phyloP scores from a whole-genome alignment of 1,284 basidiomycete species.

The Cryptococcus deneoformans region DNA sequence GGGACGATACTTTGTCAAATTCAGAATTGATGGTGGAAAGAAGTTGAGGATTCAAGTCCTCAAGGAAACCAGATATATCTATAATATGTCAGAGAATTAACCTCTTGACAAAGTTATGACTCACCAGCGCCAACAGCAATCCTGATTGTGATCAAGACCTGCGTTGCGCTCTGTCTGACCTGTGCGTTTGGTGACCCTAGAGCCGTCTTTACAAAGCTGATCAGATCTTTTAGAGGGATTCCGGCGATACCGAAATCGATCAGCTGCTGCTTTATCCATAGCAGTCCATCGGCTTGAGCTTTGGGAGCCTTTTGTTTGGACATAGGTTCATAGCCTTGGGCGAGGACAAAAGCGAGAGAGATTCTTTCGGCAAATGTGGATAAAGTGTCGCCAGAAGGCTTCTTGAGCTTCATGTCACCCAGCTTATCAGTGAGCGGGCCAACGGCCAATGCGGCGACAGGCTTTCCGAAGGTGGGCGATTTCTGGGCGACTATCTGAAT shows the following conservation, averaged over 20 bases:
- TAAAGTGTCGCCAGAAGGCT: slow-evolving; percentile 89
- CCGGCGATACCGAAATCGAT: slow-evolving; percentile 93
- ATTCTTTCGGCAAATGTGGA: slow-evolving; percentile 84
- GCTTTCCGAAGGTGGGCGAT: slow-evolving; percentile 78
- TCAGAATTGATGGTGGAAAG: slow-evolving; percentile 87
- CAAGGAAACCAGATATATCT: slow-evolving; percentile 86
- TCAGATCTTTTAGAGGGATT: slow-evolving; percentile 75
- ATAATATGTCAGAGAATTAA: slow-evolving; percentile 26
- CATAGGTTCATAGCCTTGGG: slow-evolving; percentile 88
- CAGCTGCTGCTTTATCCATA: slow-evolving; percentile 85
- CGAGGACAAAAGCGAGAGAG: slow-evolving; percentile 89
- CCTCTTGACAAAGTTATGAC: slow-evolving; percentile 56
- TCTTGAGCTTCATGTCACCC: slow-evolving; percentile 96
- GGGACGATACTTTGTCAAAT: slow-evolving; percentile 90
- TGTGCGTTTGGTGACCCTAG: slow-evolving; percentile 92
- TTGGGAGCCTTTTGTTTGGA: slow-evolving; percentile 97
- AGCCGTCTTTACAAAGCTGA: slow-evolving; percentile 84
- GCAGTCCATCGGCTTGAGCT: slow-evolving; percentile 85
- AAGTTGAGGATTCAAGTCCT: slow-evolving; percentile 92
- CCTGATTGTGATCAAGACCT: slow-evolving; percentile 85
- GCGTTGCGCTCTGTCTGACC: slow-evolving; percentile 94
- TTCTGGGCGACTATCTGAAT: slow-evolving; percentile 70
- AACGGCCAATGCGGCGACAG: slow-evolving; percentile 77
- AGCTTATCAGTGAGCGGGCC: slow-evolving; percentile 92
- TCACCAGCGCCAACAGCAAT: slow-evolving; percentile 73